Evolutionary conservation across 176 grass and related monocot species (phyloP), one percentile per base, ranked within the genome.

Genomic region (Aegilops umbellulata): DNA sequence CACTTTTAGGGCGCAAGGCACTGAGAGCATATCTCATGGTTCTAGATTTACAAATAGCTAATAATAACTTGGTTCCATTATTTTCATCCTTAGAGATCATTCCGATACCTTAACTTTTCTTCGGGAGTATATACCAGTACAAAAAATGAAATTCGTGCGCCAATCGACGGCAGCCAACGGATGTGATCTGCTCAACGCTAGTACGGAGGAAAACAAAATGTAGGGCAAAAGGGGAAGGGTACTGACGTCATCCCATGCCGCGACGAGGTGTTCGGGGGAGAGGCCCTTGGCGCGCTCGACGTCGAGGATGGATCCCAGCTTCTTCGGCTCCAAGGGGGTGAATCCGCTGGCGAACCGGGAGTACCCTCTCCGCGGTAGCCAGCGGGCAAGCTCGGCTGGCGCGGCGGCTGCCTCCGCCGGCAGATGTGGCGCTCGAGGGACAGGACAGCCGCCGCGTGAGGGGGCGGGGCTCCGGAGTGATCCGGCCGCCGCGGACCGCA

Each of bases 191-290:
- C 75, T 76, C 36, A 69, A 62, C 51, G 29, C 4, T n/a, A 82
- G 30, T 25, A 68, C 19, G 17, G 14, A 0, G 7, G 7, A 31
- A 22, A 89, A 35, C 5, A 62, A 38, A 77, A 14, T 23, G 80
- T 8, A 22, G 16, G 20, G 35, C 3, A 0, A 64, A 72, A 83
- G 2, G 46, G 63, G 39, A 22, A 9, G 1, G 49, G 2, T 4
- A 75, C 90, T 90, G 75, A 97, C 92, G 20, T 95, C 91, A 90
- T 98, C 96, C 93, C 93, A 98, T 60, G 91, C 88, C 66, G 94
- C 88, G 84, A 98, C 88, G 65, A 98, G 93, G 69, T 94, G 86
- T 36, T 95, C 94, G 1, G 92, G 78, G 8, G 90, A 92, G 24
- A 91, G 88, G 29, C 79, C 88, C 79, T 90, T 94, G 79, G 90